Conservation (phyloP, 768 basidiomycete genomes). For the Mycena chlorophos region DNA sequence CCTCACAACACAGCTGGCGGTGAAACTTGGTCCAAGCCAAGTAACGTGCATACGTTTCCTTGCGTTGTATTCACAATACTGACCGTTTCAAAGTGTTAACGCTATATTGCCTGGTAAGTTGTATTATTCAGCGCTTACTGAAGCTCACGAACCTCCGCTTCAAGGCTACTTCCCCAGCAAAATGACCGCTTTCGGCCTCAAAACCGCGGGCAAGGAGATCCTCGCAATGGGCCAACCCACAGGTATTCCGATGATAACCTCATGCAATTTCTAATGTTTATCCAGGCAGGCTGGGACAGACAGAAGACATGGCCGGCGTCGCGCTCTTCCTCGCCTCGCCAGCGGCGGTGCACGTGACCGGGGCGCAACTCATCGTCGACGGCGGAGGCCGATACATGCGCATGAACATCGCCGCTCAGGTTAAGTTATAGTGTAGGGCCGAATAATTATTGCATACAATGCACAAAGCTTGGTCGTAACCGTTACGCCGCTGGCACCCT, state of each 20-base stretch:
- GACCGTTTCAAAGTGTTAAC: slow-evolving; percentile 15
- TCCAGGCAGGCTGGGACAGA: slow-evolving; percentile 60
- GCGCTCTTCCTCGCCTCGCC: slow-evolving; percentile 61
- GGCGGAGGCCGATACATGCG: slow-evolving; percentile 42
- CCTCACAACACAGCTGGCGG: too few species aligned
- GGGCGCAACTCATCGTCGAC: slow-evolving; percentile 62
- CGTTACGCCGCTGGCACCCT: too few species aligned
- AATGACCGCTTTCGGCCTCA: slow-evolving; percentile 29
- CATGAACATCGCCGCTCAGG: slow-evolving; percentile 13
- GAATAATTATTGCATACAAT: too few species aligned
- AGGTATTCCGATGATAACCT: slow-evolving; percentile 5
- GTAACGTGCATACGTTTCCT: slow-evolving; percentile 16
- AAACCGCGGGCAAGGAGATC: slow-evolving; percentile 13
- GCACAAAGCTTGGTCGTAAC: too few species aligned
- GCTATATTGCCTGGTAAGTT: slow-evolving; percentile 19
- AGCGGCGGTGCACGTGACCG: slow-evolving; percentile 64
- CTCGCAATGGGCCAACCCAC: slow-evolving; percentile 17
- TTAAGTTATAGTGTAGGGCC: slow-evolving; percentile 20
- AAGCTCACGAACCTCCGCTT: background rate
- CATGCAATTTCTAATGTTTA: background rate
- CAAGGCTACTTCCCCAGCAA: slow-evolving; percentile 44
- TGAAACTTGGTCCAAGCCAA: too few species aligned
- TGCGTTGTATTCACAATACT: background rate
- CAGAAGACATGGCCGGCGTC: slow-evolving; percentile 65
- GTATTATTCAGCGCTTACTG: background rate